Percentiles rank a stretch among this genome's conserved stretches.
These are phyloP conservation scores for Dactylonectria macrodidyma DNA, from an alignment of 2,329 filamentous ascomycete species.

Conservation along the genomic window DNA sequence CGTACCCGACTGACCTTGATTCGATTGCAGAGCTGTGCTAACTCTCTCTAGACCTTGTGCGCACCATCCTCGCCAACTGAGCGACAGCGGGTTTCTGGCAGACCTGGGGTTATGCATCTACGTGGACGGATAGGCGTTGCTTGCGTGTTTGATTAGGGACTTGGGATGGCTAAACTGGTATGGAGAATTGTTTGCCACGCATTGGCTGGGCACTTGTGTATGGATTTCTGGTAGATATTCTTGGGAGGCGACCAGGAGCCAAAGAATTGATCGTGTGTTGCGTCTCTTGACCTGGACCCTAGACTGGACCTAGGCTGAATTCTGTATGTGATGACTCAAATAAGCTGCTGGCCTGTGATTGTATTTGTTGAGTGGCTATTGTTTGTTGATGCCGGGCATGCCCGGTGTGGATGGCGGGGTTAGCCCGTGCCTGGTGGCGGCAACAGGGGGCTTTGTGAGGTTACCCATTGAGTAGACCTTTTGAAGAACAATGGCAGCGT, in stretches of 20 bases:
- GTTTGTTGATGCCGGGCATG: constrained; percentile 21
- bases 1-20: not conserved
- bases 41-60: constrained; percentile 77
- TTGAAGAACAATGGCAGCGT: constrained; percentile 19
- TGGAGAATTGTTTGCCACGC: constrained; percentile 46
- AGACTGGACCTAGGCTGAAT: not conserved
- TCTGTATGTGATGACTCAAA: no score
- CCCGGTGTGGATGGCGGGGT: constrained; percentile 22
- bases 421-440: not conserved
- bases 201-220: constrained; percentile 40
- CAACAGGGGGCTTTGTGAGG: not conserved
- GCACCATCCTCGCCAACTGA: constrained; percentile 89
- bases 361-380: constrained; percentile 9
- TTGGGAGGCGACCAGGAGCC: constrained; percentile 39
- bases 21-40: not conserved
- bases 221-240: constrained; percentile 49
- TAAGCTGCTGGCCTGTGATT: not conserved
- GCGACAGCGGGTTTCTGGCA: constrained; percentile 39
- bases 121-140: constrained; percentile 52
- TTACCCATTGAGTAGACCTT: not conserved
- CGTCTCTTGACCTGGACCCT: constrained; percentile 32
- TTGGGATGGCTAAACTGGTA: constrained; percentile 45
- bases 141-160: constrained; percentile 50
- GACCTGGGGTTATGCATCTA: constrained; percentile 51
- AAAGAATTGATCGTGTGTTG: constrained; percentile 38